Evolutionary conservation across 495 filamentous ascomycete genomes (phyloP), one percentile per base, ranked within the genome.

Genomic region (Neurospora sp.): DNA sequence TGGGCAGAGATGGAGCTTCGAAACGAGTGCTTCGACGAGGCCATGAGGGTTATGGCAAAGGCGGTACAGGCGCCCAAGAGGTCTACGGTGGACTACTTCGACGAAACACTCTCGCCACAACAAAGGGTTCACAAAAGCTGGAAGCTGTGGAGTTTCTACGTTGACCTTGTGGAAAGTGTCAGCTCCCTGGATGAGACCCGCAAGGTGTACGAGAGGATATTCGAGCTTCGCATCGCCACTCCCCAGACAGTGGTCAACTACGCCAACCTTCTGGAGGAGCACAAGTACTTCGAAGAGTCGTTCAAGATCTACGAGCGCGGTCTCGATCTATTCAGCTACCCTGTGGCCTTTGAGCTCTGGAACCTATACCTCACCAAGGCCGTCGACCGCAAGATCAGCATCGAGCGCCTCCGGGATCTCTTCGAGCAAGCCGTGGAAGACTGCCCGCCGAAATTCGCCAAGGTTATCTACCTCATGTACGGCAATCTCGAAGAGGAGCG

Each of bases 91-190:
- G 96, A 99, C 82, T 99, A 98, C 80, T 99, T 98, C 76, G 96
- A 99, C 81, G 96, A 99, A 79, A 93, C 88, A 0, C 84, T 99
- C 8, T 93, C 93, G 6, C 95, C 96, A 10, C 96, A 98, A 79
- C 96, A 98, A 81, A 88, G 96, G 72, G 92, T 99, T 8, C 96
- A 99, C 83, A 99, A 98, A 86, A 96, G 93, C 79, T 99, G 96
- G 96, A 99, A 98, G 81, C 83, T 99, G 16, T 99, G 96, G 96
- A 96, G 93, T 85, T 99, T 98, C 86, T 99, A 99, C 77, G 94
- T 99, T 45, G 96, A 99, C 81, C 88, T 99, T 0, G 95, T 99
- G 12, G 96, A 99, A 80, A 96, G 93, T 82, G 94, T 97, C 20
- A 89, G 91, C 72, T 93, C 92, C 0, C 83, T 98, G 4, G 95